phyloP scores from a whole-genome alignment of 208 protist species.

The Crithidia fasciculata region DNA sequence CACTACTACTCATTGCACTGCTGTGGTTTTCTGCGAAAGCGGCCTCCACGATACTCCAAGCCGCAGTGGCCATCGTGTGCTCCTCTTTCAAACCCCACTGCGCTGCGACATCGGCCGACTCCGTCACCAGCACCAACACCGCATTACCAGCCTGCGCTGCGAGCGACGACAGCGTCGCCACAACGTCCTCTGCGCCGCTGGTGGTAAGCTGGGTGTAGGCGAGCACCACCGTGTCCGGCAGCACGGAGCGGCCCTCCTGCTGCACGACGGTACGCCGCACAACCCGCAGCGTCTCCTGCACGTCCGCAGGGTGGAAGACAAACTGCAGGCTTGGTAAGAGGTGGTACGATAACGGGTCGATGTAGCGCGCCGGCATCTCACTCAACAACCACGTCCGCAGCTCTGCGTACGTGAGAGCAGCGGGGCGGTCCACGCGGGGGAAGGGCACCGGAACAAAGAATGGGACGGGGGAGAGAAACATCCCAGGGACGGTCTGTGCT shows the following conservation, averaged over 20 bases:
- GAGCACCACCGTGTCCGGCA: conserved; percentile 30
- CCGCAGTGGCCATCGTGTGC: conserved; percentile 21
- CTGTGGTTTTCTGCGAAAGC: neutral
- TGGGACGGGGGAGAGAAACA: conserved; percentile 9
- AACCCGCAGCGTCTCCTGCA: conserved; percentile 15
- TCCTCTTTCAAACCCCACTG: conserved; percentile 22
- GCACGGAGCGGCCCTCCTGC: conserved; percentile 7
- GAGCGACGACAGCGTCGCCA: conserved; percentile 37
- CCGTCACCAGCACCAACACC: conserved; percentile 39
- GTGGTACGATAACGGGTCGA: conserved; percentile 44
- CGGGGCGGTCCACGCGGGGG: neutral
- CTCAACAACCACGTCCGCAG: conserved; percentile 47
- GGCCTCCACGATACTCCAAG: conserved; percentile 15
- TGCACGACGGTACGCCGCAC: conserved; percentile 4
- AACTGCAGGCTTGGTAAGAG: conserved; percentile 36
- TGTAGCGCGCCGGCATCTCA: conserved; percentile 38
- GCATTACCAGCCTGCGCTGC: conserved; percentile 37
- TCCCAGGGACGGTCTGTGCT: conserved; percentile 20
- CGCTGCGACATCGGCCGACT: conserved; percentile 37
- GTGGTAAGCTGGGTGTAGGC: conserved; percentile 37
- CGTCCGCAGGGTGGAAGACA: conserved; percentile 27
- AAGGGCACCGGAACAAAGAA: conserved; percentile 1
- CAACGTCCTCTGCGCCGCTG: conserved; percentile 36
- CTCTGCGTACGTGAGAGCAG: conserved; percentile 12
- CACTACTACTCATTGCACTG: neutral